Percentiles rank a stretch among this genome's conserved stretches.
phyloP scores from a whole-genome alignment of 169 alveolate species.

The Eimeria praecox region DNA sequence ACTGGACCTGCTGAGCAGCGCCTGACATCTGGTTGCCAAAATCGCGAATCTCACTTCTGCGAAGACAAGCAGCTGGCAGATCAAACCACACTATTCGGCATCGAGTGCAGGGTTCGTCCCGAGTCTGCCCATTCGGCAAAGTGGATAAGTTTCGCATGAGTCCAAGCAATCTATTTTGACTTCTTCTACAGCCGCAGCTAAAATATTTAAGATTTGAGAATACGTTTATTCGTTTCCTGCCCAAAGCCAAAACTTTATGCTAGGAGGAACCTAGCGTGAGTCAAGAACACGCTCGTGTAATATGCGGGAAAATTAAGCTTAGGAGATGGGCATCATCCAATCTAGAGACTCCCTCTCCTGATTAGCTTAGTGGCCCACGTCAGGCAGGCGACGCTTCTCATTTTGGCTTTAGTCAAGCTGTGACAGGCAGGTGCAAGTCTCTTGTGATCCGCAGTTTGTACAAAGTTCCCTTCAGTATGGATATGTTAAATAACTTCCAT shows the following conservation, averaged over 20 bases:
- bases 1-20: not conserved
- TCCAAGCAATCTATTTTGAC: not conserved
- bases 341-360: not conserved
- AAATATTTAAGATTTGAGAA: not conserved
- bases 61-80: not conserved
- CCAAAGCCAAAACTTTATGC: not conserved
- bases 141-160: not conserved
- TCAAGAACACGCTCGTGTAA: not conserved
- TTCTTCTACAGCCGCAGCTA: not conserved
- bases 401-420: no score
- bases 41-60: not conserved
- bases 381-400: not conserved
- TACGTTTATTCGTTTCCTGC: not conserved
- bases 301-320: not conserved
- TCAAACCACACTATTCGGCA: conserved; percentile 7
- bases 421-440: not conserved
- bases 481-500: not conserved
- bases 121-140: not conserved
- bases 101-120: conserved; percentile 47
- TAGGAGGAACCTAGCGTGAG: not conserved
- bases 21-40: not conserved
- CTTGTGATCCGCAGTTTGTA: not conserved
- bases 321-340: not conserved
- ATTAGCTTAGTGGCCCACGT: not conserved
- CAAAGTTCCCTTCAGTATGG: not conserved